Percentiles rank a stretch among this genome's conserved stretches.
Evolutionary conservation across 257 asterid species (phyloP).

Genomic region (Nicotiana otophora): DNA sequence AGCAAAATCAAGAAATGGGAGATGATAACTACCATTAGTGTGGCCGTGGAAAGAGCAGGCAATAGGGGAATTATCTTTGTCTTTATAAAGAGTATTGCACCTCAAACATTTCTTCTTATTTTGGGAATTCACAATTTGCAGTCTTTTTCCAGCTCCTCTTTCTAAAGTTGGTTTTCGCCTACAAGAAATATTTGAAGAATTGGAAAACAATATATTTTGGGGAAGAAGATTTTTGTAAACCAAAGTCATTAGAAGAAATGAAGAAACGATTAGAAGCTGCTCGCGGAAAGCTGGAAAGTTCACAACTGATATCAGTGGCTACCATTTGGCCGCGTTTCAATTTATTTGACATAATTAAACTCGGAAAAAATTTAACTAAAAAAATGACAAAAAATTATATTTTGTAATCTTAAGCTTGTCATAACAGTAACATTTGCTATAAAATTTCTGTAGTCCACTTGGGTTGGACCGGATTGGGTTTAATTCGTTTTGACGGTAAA

Average conservation of each 20-base stretch:
- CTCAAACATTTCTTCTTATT: conserved; percentile 48
- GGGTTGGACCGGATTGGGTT: no score
- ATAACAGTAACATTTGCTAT: no score
- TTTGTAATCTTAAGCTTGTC: no score
- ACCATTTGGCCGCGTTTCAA: no score
- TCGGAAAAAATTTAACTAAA: no score
- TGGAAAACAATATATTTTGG: neutral
- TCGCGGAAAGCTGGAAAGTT: no score
- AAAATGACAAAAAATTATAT: no score
- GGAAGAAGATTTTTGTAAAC: neutral
- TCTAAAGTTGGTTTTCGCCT: neutral
- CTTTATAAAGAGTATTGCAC: conserved; percentile 38
- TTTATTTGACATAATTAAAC: no score
- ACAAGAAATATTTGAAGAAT: neutral
- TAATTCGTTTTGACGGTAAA: no score
- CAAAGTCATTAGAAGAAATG: neutral
- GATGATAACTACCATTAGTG: conserved; percentile 30
- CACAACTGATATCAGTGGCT: no score
- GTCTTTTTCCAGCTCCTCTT: conserved; percentile 18
- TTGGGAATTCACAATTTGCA: conserved; percentile 30
- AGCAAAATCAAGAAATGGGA: neutral
- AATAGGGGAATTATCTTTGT: neutral
- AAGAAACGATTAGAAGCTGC: no score
- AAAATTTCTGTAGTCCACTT: no score
- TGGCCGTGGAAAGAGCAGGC: conserved; percentile 35